These are phyloP conservation scores for Amanita polypyramis DNA, from an alignment of 768 basidiomycete genomes.

Conservation along the genomic window DNA sequence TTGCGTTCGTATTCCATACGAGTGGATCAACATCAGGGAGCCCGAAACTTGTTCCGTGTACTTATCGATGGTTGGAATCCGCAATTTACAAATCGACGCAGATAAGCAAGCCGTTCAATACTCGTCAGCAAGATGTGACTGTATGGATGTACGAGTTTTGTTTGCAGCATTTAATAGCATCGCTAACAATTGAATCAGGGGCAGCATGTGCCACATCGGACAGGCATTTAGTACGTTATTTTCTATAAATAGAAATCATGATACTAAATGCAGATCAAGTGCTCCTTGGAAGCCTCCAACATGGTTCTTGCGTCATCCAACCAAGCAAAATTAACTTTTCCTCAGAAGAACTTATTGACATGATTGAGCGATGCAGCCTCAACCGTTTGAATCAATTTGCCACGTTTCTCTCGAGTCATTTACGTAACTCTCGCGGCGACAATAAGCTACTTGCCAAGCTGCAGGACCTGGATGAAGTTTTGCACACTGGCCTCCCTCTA, in stretches of 20 bases:
- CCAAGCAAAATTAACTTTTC: conserved; percentile 58
- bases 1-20: conserved; percentile 67
- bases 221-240: conserved; percentile 52
- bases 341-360: conserved; percentile 59
- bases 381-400: conserved; percentile 73
- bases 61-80: conserved; percentile 53
- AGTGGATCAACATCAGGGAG: conserved; percentile 76
- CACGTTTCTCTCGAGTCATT: conserved; percentile 56
- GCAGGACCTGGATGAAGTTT: conserved; percentile 45
- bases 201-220: conserved; percentile 77
- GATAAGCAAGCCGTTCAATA: conserved; percentile 36
- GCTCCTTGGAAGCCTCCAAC: conserved; percentile 62
- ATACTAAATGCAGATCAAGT: conserved; percentile 28
- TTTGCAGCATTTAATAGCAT: conserved; percentile 11
- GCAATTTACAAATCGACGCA: conserved; percentile 50
- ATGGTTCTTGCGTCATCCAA: conserved; percentile 64
- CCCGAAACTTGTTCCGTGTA: conserved; percentile 70
- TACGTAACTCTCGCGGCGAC: conserved; percentile 49
- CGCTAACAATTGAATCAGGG: conserved; percentile 37
- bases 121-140: conserved; percentile 51
- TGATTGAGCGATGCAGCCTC: conserved; percentile 56
- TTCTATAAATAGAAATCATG: conserved; percentile 14
- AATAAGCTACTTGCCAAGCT: conserved; percentile 51
- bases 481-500: conserved; percentile 58
- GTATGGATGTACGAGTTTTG: conserved; percentile 54